Percentiles rank a stretch among this genome's conserved stretches.
These are phyloP conservation scores for Pseudoperonospora humuli DNA, from an alignment of 352 stramenopile species.

Conservation along the genomic window DNA sequence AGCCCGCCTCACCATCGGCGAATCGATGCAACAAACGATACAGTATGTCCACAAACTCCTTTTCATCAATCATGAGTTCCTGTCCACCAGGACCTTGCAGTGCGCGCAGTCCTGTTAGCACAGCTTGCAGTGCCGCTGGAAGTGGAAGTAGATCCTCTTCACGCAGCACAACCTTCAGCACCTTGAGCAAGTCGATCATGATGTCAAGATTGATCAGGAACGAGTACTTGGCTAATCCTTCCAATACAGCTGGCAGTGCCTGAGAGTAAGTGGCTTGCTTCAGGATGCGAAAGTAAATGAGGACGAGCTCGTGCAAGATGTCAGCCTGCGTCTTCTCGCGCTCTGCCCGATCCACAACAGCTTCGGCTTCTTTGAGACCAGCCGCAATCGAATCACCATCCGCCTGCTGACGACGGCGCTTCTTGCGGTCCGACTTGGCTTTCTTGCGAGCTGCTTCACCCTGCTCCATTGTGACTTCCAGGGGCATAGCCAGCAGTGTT, in stretches of 20 bases:
- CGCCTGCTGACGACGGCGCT: constrained; percentile 65
- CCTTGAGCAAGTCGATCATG: constrained; percentile 93
- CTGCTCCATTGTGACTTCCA: constrained; percentile 83
- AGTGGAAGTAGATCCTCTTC: constrained; percentile 65
- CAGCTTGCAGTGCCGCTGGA: constrained; percentile 61
- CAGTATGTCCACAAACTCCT: constrained; percentile 93
- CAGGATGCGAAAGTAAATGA: constrained; percentile 96
- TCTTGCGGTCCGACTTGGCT: constrained; percentile 79
- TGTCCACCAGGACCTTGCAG: constrained; percentile 88
- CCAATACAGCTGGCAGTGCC: constrained; percentile 88
- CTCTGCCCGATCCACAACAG: constrained; percentile 88
- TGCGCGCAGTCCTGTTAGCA: constrained; percentile 90
- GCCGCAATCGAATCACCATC: constrained; percentile 81
- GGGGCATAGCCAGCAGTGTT: constrained; percentile 70
- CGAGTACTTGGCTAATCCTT: constrained; percentile 92
- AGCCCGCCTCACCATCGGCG: constrained; percentile 45
- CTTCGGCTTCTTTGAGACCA: constrained; percentile 92
- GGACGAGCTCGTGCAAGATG: constrained; percentile 90
- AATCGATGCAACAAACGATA: constrained; percentile 85
- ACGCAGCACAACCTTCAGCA: constrained; percentile 90
- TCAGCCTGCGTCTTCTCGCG: constrained; percentile 92
- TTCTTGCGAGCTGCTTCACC: constrained; percentile 70
- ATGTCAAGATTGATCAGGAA: constrained; percentile 98
- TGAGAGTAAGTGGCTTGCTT: constrained; percentile 87
- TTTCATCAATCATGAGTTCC: constrained; percentile 95